A percentile compares a stretch with the other conserved stretches of the same genome.
These are phyloP conservation scores for Centella asiatica DNA, from an alignment of 129 eudicot species.

Conservation along the genomic window DNA sequence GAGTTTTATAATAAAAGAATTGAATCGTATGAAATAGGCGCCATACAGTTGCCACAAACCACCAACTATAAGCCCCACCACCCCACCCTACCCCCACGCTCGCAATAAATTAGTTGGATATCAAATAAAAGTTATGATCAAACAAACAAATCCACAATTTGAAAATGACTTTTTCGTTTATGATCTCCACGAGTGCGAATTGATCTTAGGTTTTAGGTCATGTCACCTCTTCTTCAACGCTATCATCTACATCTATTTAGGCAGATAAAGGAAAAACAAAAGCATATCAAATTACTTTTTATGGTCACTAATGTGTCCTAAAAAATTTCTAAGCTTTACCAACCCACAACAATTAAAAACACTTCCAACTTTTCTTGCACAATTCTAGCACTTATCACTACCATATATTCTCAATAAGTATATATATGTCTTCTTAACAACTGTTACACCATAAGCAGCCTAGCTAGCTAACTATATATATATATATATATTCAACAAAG, in stretches of 20 bases:
- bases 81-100: too few relatives aligned
- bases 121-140: background rate
- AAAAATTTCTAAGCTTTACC: slow-evolving; percentile 13
- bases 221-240: background rate
- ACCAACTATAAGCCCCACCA: too few relatives aligned
- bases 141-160: background rate
- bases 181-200: background rate
- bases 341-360: slow-evolving; percentile 4
- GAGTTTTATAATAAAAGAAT: too few relatives aligned
- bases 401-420: slow-evolving; percentile 5
- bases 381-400: background rate
- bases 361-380: background rate
- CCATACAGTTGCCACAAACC: too few relatives aligned
- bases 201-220: slow-evolving; percentile 5
- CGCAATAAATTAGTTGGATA: too few relatives aligned
- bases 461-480: background rate
- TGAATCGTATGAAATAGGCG: too few relatives aligned
- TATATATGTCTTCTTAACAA: background rate
- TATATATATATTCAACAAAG: background rate
- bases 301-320: background rate
- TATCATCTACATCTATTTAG: slow-evolving; percentile 7
- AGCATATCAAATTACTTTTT: background rate
- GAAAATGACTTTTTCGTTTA: background rate
- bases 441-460: slow-evolving; percentile 4
- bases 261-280: too few relatives aligned